Percentiles rank a stretch among this genome's conserved stretches.
These are phyloP conservation scores for Exophiala spinifera DNA, from an alignment of 2,329 filamentous ascomycete species.

Conservation along the genomic window DNA sequence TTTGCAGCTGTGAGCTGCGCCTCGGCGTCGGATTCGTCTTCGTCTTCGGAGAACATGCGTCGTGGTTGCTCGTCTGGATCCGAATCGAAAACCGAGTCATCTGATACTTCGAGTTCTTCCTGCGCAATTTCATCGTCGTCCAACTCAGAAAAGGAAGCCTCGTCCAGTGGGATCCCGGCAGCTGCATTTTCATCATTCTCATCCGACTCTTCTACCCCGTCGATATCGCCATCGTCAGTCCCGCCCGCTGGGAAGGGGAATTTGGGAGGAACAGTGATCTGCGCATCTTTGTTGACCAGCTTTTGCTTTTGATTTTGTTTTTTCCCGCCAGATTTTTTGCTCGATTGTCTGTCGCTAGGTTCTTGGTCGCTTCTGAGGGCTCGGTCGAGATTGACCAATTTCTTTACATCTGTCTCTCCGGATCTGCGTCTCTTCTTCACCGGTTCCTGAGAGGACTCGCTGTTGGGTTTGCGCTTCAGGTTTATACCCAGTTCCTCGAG, in stretches of 20 bases:
- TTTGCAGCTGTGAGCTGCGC: constrained; percentile 93
- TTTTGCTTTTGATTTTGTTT: constrained; percentile 35
- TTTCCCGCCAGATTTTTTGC: constrained; percentile 36
- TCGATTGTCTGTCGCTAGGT: constrained; percentile 34
- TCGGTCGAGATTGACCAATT: constrained; percentile 38
- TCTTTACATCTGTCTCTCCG: constrained; percentile 42
- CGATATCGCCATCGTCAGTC: constrained; percentile 38
- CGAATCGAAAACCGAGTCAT: constrained; percentile 66
- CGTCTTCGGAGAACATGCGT: constrained; percentile 92
- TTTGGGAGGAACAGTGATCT: constrained; percentile 27
- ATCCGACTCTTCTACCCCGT: constrained; percentile 45
- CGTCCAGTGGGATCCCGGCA: constrained; percentile 48
- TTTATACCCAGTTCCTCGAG: constrained; percentile 69
- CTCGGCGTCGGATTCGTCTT: constrained; percentile 81
- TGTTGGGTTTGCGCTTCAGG: constrained; percentile 77
- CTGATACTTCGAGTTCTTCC: constrained; percentile 38
- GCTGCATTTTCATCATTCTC: constrained; percentile 41
- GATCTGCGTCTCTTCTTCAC: constrained; percentile 65
- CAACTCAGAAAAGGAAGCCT: constrained; percentile 29
- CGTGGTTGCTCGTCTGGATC: constrained; percentile 58
- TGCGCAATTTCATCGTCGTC: constrained; percentile 30
- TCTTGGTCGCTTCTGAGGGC: constrained; percentile 31
- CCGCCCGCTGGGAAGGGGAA: constrained; percentile 33
- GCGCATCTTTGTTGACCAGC: constrained; percentile 31
- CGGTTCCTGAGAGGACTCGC: constrained; percentile 58